Evolutionary conservation across 129 eudicot genomes (phyloP), one percentile per base, ranked within the genome.

Genomic region (Sambucus nigra): DNA sequence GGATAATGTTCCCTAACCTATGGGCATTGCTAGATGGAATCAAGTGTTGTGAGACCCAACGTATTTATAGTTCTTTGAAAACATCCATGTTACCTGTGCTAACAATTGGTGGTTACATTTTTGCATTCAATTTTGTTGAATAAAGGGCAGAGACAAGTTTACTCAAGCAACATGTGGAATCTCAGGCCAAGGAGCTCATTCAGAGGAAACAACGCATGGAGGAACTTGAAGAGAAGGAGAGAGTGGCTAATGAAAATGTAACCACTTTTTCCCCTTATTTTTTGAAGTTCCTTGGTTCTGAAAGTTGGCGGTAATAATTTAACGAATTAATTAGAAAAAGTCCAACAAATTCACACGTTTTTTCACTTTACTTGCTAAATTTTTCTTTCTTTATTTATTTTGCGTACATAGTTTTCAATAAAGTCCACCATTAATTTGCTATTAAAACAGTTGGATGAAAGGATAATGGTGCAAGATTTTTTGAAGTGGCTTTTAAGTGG

Each of bases 221-320:
- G 70, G 99, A 86, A 77, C 94, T 91, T 24, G 91, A 91, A 53
- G 89, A 76, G 81, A 86, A 80, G 74, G 94, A 86, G 66, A 80
- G 94, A 68, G 70, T 82, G 60, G 99, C 99, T 40, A 91, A 76
- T 80, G 99, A 82, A 72, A 91, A 82, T 63, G 95, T 91, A 61
- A 68, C 32, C 19, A 8, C 26, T 35, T 28, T 44, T 32, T 8
- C 12, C 42, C 12, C 38, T 31, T 35, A 1, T 35, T 35, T 35
- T 35, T 8, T 35, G 42, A 35, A 35, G 42, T 35, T 3, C 8
- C 42, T 7, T 35, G 42, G 42, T 35, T 35, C 42, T 35, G 42
- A n/a, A n/a, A n/a, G n/a, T n/a, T n/a, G n/a, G n/a, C n/a, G n/a
- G n/a, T n/a, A n/a, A n/a, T n/a, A n/a, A n/a, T n/a, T n/a, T n/a